Evolutionary conservation across 2,329 filamentous ascomycete species (phyloP).

Genomic region (Aureobasidium uvarum): DNA sequence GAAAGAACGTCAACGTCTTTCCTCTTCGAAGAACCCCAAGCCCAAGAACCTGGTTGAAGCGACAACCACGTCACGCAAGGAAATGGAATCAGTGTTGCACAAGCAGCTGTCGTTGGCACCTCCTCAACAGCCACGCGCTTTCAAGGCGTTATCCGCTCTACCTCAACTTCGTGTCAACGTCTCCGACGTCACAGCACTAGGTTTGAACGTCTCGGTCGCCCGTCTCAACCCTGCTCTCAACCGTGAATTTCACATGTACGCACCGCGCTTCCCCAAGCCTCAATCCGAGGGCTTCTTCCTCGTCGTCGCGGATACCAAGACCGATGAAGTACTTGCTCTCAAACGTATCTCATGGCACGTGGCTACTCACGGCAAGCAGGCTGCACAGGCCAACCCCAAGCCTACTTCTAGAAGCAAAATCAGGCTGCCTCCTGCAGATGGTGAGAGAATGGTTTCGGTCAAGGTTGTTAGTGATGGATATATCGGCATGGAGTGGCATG

Average conservation of each 20-base stretch:
- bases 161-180: slow-evolving; percentile 67
- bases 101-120: slow-evolving; percentile 53
- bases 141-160: slow-evolving; percentile 62
- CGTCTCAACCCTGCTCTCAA: slow-evolving; percentile 66
- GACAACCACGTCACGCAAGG: slow-evolving; percentile 36
- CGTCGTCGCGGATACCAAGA: slow-evolving; percentile 64
- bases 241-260: slow-evolving; percentile 72
- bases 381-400: slow-evolving; percentile 36
- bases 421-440: slow-evolving; percentile 56
- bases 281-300: slow-evolving; percentile 95
- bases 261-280: slow-evolving; percentile 87
- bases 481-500: slow-evolving; percentile 66
- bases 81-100: slow-evolving; percentile 44
- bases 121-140: slow-evolving; percentile 49
- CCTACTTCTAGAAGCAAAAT: slow-evolving; percentile 58
- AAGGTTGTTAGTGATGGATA: slow-evolving; percentile 84
- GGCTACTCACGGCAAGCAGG: slow-evolving; percentile 31
- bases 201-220: slow-evolving; percentile 62
- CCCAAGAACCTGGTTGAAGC: slow-evolving; percentile 44
- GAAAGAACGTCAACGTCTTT: slow-evolving; percentile 45
- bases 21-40: slow-evolving; percentile 35
- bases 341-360: slow-evolving; percentile 76
- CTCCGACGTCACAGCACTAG: slow-evolving; percentile 59
- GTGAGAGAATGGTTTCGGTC: slow-evolving; percentile 66
- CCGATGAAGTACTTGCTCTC: slow-evolving; percentile 77